Base-by-base conservation (phyloP, 2,329 filamentous ascomycete species). In the Aspergillus spinulosporus region DNA sequence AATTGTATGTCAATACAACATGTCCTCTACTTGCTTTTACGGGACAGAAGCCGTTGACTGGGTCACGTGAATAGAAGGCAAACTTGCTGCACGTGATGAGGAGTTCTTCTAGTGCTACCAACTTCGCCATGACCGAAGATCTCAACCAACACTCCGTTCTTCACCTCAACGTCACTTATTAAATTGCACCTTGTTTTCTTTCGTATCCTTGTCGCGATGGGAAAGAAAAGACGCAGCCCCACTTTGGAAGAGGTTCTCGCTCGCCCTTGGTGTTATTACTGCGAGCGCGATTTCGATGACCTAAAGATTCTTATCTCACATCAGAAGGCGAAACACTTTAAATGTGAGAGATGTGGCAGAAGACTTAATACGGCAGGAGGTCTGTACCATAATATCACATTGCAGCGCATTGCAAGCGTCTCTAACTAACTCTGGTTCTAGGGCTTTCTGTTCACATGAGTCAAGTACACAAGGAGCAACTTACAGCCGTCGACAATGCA, bases 311-410 rank as follows among this genome's bases (percentile, higher is more conserved):
- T 99, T 62, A 95, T 96, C 66, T 92, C 90, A 56, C 94, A 99
- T 74, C 94, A 97, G 71, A 97, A 97, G 74, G 92, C 93, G n/a
- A 97, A 97, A 77, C 94, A 99, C 75, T 97, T 96, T 82, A 97
- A 96, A 76, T 99, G 94, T 77, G 90, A 96, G 66, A 81, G 88
- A 78, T 99, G 94, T 73, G 87, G 87, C 52, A 86, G 94, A 62
- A 84, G 92, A 64, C 78, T 99, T 54, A 97, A 96, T 72, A 99
- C 94, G 1, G 92, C 92, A 42, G 94, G 94, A 83, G 94, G 92
- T 95, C 75, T 69, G 84, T 72, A 34, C 21, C 37, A 21, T n/a
- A 4, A 4, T 12, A 45, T 32, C 5, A 44, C 11, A 15, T 28
- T 14, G 29, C 21, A 21, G 21, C 21, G 32, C 40, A 37, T 9